Percentiles rank a stretch among this genome's conserved stretches.
Conservation (phyloP, 164 flowering plant genomes). For the Dillenia turbinata region DNA sequence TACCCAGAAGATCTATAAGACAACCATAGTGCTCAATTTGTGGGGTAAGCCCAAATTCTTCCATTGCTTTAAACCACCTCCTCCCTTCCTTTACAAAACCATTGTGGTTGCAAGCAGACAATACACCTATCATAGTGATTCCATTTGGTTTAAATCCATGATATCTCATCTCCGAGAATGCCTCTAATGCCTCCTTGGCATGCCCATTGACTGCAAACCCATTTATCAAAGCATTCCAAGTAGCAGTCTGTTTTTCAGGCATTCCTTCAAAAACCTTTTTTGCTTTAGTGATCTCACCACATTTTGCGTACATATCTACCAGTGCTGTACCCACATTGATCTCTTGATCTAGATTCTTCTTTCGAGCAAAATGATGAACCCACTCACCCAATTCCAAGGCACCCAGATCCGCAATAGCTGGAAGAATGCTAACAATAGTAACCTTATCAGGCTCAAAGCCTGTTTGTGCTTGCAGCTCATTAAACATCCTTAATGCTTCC, state of each 20-base stretch:
- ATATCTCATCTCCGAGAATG: conserved; percentile 47
- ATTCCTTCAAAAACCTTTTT: conserved; percentile 40
- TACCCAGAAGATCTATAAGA: conserved; percentile 69
- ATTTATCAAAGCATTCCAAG: conserved; percentile 84
- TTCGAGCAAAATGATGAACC: conserved; percentile 48
- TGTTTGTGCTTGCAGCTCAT: conserved; percentile 43
- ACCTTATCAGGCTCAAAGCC: conserved; percentile 55
- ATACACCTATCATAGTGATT: conserved; percentile 60
- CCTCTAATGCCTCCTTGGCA: conserved; percentile 55
- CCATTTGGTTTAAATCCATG: conserved; percentile 50
- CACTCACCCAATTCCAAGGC: conserved; percentile 64
- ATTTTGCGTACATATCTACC: conserved; percentile 80
- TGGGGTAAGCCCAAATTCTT: conserved; percentile 34
- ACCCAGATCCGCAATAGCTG: conserved; percentile 81
- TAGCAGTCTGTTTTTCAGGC: conserved; percentile 31
- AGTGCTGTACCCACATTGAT: conserved; percentile 58
- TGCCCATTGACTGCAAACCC: conserved; percentile 74
- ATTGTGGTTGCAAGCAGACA: conserved; percentile 77
- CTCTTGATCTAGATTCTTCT: conserved; percentile 41
- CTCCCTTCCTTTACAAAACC: conserved; percentile 80
- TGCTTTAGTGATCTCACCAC: conserved; percentile 63
- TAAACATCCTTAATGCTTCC: conserved; percentile 56
- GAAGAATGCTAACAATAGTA: conserved; percentile 60
- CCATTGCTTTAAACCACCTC: conserved; percentile 58
- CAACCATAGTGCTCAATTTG: conserved; percentile 80